Conservation (phyloP, 176 grass and related monocot genomes). For the Dactylis glomerata region DNA sequence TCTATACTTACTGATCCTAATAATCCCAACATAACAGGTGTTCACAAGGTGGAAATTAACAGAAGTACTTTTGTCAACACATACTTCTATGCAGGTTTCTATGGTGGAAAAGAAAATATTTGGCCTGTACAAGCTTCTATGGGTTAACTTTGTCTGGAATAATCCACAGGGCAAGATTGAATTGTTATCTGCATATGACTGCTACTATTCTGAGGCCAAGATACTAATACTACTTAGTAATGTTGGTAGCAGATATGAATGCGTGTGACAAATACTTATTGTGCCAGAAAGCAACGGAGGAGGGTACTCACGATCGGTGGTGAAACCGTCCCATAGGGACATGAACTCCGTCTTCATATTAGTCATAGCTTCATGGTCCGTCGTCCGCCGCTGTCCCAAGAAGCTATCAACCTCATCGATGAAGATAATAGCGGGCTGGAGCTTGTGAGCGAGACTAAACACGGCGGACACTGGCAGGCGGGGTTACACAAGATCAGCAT, state of each 20-base stretch:
- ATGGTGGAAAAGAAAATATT: too few species aligned
- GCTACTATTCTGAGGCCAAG: neutral
- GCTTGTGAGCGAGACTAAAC: slow-evolving; percentile 83
- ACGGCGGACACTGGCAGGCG: slow-evolving; percentile 70
- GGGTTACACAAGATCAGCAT: slow-evolving; percentile 6
- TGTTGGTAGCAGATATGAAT: neutral
- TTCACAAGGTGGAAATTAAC: neutral
- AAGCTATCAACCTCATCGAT: slow-evolving; percentile 98
- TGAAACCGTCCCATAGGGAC: slow-evolving; percentile 99
- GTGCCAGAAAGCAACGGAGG: neutral
- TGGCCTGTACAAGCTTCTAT: too few species aligned
- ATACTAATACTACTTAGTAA: neutral
- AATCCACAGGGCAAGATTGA: neutral
- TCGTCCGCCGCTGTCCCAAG: slow-evolving; percentile 73
- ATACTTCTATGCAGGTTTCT: too few species aligned
- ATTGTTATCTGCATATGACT: neutral
- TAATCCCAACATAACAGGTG: neutral
- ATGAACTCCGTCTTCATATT: slow-evolving; percentile 99
- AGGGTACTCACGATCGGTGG: slow-evolving; percentile 79
- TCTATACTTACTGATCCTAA: too few species aligned
- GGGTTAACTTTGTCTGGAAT: too few species aligned
- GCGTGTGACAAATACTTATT: neutral
- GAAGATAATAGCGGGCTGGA: slow-evolving; percentile 98
- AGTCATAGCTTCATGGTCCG: slow-evolving; percentile 91
- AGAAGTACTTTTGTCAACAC: neutral